These are phyloP conservation scores for Rhizopogon rudus DNA, from an alignment of 768 basidiomycete species.

Conservation along the genomic window DNA sequence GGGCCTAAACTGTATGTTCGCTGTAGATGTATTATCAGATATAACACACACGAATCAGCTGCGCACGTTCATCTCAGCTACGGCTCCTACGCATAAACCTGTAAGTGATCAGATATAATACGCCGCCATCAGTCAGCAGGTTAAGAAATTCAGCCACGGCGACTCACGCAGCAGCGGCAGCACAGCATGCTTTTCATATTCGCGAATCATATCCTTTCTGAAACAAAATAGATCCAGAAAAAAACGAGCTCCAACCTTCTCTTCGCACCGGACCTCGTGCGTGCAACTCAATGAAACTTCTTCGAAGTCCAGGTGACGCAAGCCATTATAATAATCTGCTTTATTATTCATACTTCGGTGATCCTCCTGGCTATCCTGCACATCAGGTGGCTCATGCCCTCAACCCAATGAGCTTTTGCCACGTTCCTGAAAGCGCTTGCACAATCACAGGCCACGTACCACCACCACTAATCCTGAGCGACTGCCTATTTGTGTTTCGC, in stretches of 20 bases:
- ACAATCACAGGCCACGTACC: neutral
- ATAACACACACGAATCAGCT: neutral
- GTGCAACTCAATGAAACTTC: too few relatives aligned
- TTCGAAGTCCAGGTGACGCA: neutral
- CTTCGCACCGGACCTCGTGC: neutral
- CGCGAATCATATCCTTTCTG: too few relatives aligned
- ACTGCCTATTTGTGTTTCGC: too few relatives aligned
- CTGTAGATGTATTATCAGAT: neutral
- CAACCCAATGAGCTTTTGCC: neutral
- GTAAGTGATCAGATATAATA: too few relatives aligned
- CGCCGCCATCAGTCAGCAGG: too few relatives aligned
- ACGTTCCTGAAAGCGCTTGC: neutral
- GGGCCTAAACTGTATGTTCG: neutral
- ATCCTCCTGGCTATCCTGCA: neutral
- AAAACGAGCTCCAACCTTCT: neutral
- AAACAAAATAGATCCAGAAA: too few relatives aligned
- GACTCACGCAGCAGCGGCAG: too few relatives aligned
- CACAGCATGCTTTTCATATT: too few relatives aligned
- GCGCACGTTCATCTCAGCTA: neutral
- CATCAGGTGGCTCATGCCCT: neutral
- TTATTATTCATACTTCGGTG: neutral
- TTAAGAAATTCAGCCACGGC: too few relatives aligned
- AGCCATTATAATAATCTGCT: neutral
- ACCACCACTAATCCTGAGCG: too few relatives aligned
- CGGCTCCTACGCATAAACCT: too few relatives aligned